Percentiles rank a stretch among this genome's conserved stretches.
phyloP scores from a whole-genome alignment of 225 moss, liverwort and hornwort genomes.

The Antitrichia curtipendula region DNA sequence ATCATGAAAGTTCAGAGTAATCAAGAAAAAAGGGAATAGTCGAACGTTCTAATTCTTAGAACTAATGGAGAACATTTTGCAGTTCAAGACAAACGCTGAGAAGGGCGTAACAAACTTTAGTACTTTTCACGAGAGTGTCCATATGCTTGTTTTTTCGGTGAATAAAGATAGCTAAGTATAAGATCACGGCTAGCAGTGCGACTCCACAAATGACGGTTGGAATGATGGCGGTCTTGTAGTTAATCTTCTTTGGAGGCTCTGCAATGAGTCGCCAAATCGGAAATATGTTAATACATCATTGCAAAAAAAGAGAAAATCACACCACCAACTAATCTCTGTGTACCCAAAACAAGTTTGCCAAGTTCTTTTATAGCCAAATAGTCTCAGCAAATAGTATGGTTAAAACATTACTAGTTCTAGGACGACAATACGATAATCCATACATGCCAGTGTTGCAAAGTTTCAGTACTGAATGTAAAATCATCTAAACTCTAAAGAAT shows the following conservation, averaged over 20 bases:
- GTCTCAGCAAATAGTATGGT: no score
- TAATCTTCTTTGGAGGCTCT: neutral
- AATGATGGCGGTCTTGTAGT: neutral
- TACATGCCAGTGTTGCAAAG: neutral
- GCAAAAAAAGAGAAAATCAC: neutral
- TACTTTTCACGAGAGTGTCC: slow-evolving; percentile 5
- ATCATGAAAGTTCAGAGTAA: no score
- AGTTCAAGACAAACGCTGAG: neutral
- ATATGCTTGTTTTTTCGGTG: neutral
- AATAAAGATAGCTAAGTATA: neutral
- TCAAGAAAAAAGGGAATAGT: neutral
- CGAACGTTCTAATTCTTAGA: neutral
- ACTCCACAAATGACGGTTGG: neutral
- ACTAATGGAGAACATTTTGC: neutral
- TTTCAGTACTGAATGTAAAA: neutral
- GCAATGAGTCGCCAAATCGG: neutral
- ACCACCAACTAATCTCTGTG: neutral
- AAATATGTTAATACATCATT: neutral
- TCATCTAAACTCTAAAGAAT: neutral
- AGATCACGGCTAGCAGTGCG: neutral
- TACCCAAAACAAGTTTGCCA: neutral
- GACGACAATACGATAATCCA: neutral
- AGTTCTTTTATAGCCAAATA: neutral
- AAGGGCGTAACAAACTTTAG: neutral
- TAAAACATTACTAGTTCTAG: neutral